These are phyloP conservation scores for Caulochytrium protostelioides DNA, from an alignment of 371 early-diverging fungal species.

Conservation along the genomic window DNA sequence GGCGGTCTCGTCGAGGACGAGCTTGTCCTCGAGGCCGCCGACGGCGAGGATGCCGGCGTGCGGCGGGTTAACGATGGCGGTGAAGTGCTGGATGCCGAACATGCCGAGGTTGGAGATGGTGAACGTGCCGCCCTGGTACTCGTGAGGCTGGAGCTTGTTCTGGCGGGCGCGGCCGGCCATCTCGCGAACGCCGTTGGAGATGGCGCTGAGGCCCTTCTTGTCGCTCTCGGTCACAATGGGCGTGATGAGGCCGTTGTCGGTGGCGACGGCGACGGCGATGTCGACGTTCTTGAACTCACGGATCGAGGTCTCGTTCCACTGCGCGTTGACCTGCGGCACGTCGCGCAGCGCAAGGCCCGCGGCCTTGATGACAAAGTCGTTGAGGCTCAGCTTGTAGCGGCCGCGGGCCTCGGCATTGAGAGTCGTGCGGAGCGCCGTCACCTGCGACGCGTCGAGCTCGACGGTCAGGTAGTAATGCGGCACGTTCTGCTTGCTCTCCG, in stretches of 20 bases:
- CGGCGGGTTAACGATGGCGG: conserved; percentile 95
- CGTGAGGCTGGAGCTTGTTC: conserved; percentile 76
- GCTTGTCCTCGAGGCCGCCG: conserved; percentile 57
- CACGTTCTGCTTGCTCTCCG: conserved; percentile 64
- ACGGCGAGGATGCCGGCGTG: conserved; percentile 88
- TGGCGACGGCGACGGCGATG: conserved; percentile 87
- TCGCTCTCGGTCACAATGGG: conserved; percentile 78
- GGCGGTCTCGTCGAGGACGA: conserved; percentile 47
- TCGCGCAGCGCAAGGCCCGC: conserved; percentile 68
- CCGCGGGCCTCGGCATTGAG: conserved; percentile 69
- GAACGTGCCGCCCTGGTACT: conserved; percentile 94
- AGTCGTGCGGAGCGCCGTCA: conserved; percentile 67
- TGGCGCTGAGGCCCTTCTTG: conserved; percentile 58
- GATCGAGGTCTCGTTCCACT: conserved; percentile 85
- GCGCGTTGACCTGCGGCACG: conserved; percentile 87
- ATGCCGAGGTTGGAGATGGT: conserved; percentile 96
- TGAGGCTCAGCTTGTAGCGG: conserved; percentile 86
- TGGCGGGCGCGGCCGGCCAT: conserved; percentile 68
- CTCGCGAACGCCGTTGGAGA: conserved; percentile 64
- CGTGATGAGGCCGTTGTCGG: conserved; percentile 81
- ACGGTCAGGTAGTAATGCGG: conserved; percentile 92
- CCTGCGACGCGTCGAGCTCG: conserved; percentile 55
- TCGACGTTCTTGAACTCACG: conserved; percentile 83
- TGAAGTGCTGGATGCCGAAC: conserved; percentile 82
- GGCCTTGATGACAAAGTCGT: conserved; percentile 95